Base-by-base conservation (phyloP, 805 yeast genomes). In the Nakazawaea ernobii region DNA sequence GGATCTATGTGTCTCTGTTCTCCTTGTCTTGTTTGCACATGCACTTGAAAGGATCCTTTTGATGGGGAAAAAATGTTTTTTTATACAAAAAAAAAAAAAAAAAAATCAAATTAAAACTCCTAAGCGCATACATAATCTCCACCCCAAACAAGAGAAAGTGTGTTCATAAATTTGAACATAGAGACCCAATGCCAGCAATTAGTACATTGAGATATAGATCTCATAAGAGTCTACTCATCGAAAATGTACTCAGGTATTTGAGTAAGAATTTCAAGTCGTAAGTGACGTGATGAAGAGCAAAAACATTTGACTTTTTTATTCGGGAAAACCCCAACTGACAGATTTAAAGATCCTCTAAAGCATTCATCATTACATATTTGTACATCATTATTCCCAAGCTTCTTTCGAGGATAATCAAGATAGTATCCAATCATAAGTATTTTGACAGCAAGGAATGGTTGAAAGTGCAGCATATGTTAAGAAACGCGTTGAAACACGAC, bases 351-450 rank as follows among this genome's bases (percentile, higher is more conserved):
- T 45, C 51, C 4, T 35, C 49, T 2, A 61, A 60, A 43, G 71
- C 73, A 5, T 67, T 65, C 48, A 32, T 63, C 8, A 59, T 58
- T 42, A 67, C 70, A 15, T 67, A 65, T 46, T 43, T 66, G 8
- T 68, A 68, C 50, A 62, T 68, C 17, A 58, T 59, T n/a, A 46
- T 65, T 5, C 73, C 73, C 11, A 61, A 57, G 47, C 47, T 61
- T 11, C 39, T 66, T 15, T 53, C 54, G 11, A 43, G 43, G 33
- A 38, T 52, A 46, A 30, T 42, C 56, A 8, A 52, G 48, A 9
- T 43, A 45, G 11, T 59, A 56, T 30, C 53, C 53, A 28, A 50
- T 52, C 14, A 49, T 52, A 35, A 52, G 43, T 8, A 52, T 52
- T 15, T 51, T n/a, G 39, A 56, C 3, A 28, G 14, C 13, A 39